phyloP scores from a whole-genome alignment of 192 early-diverging fungal species.

The Irineochytrium annulatum region DNA sequence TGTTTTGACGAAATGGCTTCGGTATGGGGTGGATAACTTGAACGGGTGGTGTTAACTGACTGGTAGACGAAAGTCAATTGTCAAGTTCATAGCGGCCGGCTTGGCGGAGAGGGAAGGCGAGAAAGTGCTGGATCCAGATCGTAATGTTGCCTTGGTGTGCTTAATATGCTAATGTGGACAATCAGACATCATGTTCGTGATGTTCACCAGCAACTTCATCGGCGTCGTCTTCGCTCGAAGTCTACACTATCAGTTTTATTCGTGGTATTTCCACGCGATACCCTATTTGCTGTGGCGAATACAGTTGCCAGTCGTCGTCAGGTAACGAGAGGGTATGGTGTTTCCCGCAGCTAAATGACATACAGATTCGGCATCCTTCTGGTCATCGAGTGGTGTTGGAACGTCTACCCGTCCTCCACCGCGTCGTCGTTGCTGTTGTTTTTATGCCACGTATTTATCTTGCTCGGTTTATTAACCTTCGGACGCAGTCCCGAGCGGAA shows the following conservation, averaged over 20 bases:
- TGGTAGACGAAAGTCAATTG: background rate
- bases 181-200: slow-evolving; percentile 56
- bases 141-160: slow-evolving; percentile 5
- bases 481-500: too few relatives aligned
- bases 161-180: background rate
- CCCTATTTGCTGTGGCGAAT: slow-evolving; percentile 75
- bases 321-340: too few relatives aligned
- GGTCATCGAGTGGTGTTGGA: slow-evolving; percentile 77
- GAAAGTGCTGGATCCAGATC: slow-evolving; percentile 5
- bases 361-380: slow-evolving; percentile 33
- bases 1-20: slow-evolving; percentile 32
- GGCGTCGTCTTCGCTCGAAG: slow-evolving; percentile 85
- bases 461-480: slow-evolving; percentile 16
- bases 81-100: slow-evolving; percentile 8
- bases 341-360: too few relatives aligned
- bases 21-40: slow-evolving; percentile 10
- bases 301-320: slow-evolving; percentile 9
- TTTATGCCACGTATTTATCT: slow-evolving; percentile 24
- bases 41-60: background rate
- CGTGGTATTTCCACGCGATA: slow-evolving; percentile 86
- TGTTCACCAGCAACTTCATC: slow-evolving; percentile 87
- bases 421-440: slow-evolving; percentile 46
- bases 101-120: background rate
- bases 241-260: slow-evolving; percentile 95
- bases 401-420: slow-evolving; percentile 77